Percentiles rank a stretch among this genome's conserved stretches.
These are phyloP conservation scores for Phaeophleospora eucalypticola DNA, from an alignment of 2,329 filamentous ascomycete genomes.

Conservation along the genomic window DNA sequence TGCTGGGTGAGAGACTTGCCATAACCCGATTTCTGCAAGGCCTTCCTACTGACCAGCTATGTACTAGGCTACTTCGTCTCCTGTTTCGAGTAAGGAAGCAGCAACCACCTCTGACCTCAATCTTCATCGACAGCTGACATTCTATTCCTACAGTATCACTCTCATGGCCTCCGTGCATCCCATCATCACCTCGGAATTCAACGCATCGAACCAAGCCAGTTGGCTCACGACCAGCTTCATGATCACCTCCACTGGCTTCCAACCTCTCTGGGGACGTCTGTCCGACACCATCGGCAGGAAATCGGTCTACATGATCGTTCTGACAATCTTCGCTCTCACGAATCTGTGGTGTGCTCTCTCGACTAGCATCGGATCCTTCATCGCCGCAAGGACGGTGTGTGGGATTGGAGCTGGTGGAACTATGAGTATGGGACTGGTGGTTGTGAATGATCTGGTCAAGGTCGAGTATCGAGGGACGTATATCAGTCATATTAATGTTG, in stretches of 20 bases:
- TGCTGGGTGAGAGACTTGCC: constrained; percentile 2
- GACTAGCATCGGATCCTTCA: constrained; percentile 63
- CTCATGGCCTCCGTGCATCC: constrained; percentile 73
- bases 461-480: constrained; percentile 63
- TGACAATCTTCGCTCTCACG: constrained; percentile 60
- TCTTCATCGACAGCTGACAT: too few relatives aligned
- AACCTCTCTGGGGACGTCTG: constrained; percentile 68
- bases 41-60: background rate
- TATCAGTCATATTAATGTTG: constrained; percentile 70
- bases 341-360: constrained; percentile 69
- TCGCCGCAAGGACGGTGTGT: constrained; percentile 65
- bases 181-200: constrained; percentile 59
- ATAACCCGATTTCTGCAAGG: background rate
- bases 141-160: too few relatives aligned
- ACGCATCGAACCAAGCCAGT: constrained; percentile 71
- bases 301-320: constrained; percentile 57
- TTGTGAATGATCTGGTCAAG: constrained; percentile 69
- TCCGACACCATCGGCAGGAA: constrained; percentile 59
- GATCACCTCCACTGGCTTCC: constrained; percentile 70
- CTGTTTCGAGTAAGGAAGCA: too few relatives aligned
- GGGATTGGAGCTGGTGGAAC: constrained; percentile 70
- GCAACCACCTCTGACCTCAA: too few relatives aligned
- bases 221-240: constrained; percentile 80
- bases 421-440: constrained; percentile 65
- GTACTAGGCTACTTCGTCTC: constrained; percentile 29